A percentile compares a stretch with the other conserved stretches of the same genome.
phyloP scores from a whole-genome alignment of 176 grass and related monocot genomes.

The Tuctoria greenei region DNA sequence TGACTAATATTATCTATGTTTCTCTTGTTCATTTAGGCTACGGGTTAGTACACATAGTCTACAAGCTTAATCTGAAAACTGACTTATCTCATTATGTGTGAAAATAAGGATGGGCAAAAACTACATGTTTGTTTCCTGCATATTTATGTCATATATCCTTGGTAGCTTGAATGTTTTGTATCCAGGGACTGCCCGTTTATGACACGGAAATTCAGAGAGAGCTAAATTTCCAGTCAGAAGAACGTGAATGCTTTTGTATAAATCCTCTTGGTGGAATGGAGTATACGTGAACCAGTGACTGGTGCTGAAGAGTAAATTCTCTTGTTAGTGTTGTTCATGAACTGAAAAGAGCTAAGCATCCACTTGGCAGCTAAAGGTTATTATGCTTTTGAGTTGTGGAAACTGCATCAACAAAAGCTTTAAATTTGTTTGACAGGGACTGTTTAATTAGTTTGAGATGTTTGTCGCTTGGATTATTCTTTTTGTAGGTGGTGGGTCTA shows the following conservation, averaged over 20 bases:
- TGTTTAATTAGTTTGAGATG: background rate
- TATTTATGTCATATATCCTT: background rate
- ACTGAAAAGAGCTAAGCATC: constrained; percentile 8
- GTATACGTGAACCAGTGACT: no score
- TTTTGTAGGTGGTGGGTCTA: constrained; percentile 56
- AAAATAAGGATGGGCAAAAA: constrained; percentile 17
- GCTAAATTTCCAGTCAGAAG: constrained; percentile 28
- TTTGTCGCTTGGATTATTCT: background rate
- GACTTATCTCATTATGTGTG: constrained; percentile 9
- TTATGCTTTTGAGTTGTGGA: constrained; percentile 17
- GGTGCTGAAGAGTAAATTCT: no score
- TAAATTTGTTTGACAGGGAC: background rate
- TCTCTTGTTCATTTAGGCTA: constrained; percentile 13
- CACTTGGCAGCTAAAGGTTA: background rate
- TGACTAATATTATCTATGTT: background rate
- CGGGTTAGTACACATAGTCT: background rate
- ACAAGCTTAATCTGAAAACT: constrained; percentile 8
- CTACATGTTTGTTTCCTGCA: background rate
- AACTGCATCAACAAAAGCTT: background rate
- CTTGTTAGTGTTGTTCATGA: constrained; percentile 16
- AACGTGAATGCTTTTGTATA: no score
- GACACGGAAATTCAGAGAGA: background rate
- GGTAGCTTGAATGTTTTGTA: constrained; percentile 11
- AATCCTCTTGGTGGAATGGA: no score
- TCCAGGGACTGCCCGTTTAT: constrained; percentile 2